Evolutionary conservation across 129 eudicot species (phyloP).

Genomic region (Flaveria trinervia): DNA sequence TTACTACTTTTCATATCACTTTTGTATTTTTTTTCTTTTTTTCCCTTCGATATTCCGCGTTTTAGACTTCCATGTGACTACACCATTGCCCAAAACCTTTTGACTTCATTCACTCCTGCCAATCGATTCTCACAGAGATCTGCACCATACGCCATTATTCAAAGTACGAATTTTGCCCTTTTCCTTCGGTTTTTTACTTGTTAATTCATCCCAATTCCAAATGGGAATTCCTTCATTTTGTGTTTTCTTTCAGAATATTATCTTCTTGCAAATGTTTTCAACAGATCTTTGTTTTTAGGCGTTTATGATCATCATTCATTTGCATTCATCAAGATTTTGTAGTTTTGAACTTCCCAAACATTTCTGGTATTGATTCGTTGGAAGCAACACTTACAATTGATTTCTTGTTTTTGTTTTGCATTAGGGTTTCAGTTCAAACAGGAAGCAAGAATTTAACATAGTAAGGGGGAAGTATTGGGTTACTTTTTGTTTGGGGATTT

Average conservation of each 20-base stretch:
- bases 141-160: background rate
- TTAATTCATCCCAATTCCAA: background rate
- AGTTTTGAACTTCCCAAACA: too few relatives aligned
- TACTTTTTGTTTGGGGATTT: background rate
- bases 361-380: too few relatives aligned
- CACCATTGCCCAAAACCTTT: too few relatives aligned
- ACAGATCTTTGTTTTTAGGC: background rate
- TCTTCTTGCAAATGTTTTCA: background rate
- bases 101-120: background rate
- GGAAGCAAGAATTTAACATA: background rate
- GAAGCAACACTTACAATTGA: background rate
- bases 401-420: background rate
- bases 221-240: too few relatives aligned
- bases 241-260: too few relatives aligned
- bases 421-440: background rate
- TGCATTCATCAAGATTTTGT: background rate
- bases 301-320: background rate
- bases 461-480: background rate
- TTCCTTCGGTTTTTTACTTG: background rate
- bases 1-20: background rate
- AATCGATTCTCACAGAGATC: background rate
- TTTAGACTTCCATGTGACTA: background rate
- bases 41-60: background rate
- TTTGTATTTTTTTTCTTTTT: too few relatives aligned
- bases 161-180: background rate